These are phyloP conservation scores for Alternaria sp. DNA, from an alignment of 2,329 filamentous ascomycete species.

Conservation along the genomic window DNA sequence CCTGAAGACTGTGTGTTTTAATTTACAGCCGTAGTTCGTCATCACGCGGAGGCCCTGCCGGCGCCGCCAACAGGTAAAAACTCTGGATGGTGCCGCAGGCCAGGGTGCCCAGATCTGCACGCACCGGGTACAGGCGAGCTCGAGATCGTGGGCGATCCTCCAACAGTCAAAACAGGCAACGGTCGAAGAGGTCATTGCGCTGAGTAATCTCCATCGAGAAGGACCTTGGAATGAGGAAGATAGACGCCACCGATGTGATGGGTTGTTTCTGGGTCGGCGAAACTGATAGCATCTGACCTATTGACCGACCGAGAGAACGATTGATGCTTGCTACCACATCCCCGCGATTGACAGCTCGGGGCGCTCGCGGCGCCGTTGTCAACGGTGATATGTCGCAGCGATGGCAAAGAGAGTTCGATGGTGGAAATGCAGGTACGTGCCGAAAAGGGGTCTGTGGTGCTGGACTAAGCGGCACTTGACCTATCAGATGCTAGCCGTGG, in stretches of 20 bases:
- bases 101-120: constrained; percentile 6
- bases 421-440: constrained; percentile 1
- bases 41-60: background rate
- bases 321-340: background rate
- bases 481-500: constrained; percentile 9
- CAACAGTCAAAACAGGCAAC: background rate
- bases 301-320: background rate
- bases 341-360: constrained; percentile 3
- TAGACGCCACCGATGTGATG: background rate
- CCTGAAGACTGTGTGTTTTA: background rate
- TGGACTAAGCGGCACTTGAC: background rate
- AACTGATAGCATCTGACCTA: background rate
- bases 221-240: background rate
- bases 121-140: constrained; percentile 6
- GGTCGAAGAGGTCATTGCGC: background rate
- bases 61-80: background rate
- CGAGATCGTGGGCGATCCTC: constrained; percentile 8
- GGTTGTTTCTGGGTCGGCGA: background rate
- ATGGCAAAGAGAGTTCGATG: background rate
- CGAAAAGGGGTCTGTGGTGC: constrained; percentile 3
- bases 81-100: background rate
- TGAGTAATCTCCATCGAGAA: background rate
- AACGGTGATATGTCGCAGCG: constrained; percentile 4
- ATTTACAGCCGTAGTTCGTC: background rate
- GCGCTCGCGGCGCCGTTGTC: constrained; percentile 5